Conservation (phyloP, 2,329 filamentous ascomycete genomes). For the Dactylellina leptospora region DNA sequence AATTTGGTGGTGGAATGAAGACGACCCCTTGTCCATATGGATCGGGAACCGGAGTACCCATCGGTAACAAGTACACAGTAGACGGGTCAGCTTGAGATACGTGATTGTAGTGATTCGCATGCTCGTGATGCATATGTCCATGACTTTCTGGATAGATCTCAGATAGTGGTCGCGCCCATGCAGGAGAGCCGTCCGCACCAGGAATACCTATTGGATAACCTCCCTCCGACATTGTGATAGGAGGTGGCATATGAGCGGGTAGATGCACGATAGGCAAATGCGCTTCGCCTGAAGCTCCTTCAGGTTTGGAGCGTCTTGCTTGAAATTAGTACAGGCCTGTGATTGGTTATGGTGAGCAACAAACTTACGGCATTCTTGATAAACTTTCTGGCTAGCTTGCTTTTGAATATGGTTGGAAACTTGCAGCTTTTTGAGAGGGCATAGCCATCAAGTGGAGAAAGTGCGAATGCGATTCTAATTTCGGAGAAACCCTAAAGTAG, state of each 20-base stretch:
- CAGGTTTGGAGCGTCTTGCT: neutral
- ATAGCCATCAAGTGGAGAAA: too few species aligned
- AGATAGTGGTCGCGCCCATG: conserved; percentile 27
- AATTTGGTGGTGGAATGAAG: conserved; percentile 17
- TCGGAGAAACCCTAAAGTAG: too few species aligned
- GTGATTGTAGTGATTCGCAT: conserved; percentile 1
- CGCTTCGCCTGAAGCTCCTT: conserved; percentile 4
- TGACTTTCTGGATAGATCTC: neutral
- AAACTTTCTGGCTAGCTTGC: neutral
- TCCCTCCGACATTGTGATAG: conserved; percentile 31
- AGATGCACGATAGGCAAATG: conserved; percentile 29
- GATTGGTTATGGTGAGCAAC: neutral
- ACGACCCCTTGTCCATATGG: conserved; percentile 24
- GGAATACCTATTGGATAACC: conserved; percentile 47
- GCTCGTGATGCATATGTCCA: conserved; percentile 5
- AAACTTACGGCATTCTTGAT: conserved; percentile 26
- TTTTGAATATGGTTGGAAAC: neutral
- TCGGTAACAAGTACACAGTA: conserved; percentile 34
- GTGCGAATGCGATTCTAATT: too few species aligned
- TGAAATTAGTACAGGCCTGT: conserved; percentile 6
- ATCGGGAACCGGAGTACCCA: conserved; percentile 35
- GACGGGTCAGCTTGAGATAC: neutral
- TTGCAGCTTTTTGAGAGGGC: neutral
- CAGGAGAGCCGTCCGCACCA: conserved; percentile 36
- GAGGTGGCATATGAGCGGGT: conserved; percentile 30